A percentile compares a stretch with the other conserved stretches of the same genome.
Conservation (phyloP, 163 green algal species). For the Scenedesmus sp. region DNA sequence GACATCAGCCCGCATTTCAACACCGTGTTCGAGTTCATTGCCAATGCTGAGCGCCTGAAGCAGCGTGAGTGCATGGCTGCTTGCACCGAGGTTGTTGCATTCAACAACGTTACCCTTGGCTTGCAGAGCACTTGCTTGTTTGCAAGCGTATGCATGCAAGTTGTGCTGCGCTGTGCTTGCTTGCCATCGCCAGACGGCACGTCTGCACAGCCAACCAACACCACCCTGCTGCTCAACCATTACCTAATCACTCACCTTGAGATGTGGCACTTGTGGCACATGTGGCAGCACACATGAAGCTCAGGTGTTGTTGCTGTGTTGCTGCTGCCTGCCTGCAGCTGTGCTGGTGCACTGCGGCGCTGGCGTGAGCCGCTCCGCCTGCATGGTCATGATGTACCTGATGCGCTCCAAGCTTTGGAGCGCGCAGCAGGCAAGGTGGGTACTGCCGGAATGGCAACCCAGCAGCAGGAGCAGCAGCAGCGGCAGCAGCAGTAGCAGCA, state of each 20-base stretch:
- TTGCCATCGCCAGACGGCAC: neutral
- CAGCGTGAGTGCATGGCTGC: slow-evolving; percentile 52
- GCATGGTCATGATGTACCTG: slow-evolving; percentile 85
- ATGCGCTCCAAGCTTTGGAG: slow-evolving; percentile 71
- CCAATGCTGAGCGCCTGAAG: slow-evolving; percentile 62
- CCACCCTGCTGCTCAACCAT: neutral
- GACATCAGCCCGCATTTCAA: slow-evolving; percentile 81
- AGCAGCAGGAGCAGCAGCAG: neutral
- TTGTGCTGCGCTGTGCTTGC: neutral
- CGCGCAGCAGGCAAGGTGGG: slow-evolving; percentile 48
- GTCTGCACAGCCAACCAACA: neutral
- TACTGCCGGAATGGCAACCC: too few relatives aligned
- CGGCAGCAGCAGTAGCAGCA: neutral
- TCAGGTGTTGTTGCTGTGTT: neutral
- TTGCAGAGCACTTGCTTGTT: too few relatives aligned
- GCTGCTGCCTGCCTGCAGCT: slow-evolving; percentile 60
- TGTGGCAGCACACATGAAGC: too few relatives aligned
- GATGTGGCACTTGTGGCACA: neutral
- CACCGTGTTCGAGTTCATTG: slow-evolving; percentile 79
- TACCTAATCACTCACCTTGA: neutral
- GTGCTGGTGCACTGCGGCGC: slow-evolving; percentile 93
- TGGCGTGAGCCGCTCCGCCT: slow-evolving; percentile 82
- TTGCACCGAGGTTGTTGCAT: too few relatives aligned
- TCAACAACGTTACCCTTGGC: too few relatives aligned
- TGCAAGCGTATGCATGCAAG: too few relatives aligned